Conservation (phyloP, 2,329 filamentous ascomycete genomes). For the Botryotinia narcissicola region DNA sequence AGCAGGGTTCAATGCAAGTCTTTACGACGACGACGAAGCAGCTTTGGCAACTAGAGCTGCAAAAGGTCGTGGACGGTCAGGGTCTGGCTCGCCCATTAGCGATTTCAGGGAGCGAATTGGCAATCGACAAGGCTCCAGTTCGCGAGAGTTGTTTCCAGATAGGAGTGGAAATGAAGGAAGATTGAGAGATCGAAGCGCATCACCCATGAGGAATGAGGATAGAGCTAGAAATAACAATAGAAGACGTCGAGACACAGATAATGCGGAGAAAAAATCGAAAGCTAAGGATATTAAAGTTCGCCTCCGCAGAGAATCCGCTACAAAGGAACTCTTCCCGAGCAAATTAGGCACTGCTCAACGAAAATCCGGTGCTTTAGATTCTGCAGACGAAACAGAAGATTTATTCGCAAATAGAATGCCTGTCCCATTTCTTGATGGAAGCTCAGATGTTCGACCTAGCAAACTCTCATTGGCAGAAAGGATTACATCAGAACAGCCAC, state of each 20-base stretch:
- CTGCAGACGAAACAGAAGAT: conserved; percentile 52
- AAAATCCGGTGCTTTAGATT: conserved; percentile 52
- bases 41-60: conserved; percentile 37
- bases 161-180: conserved; percentile 34
- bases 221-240: conserved; percentile 40
- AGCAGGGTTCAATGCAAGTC: conserved; percentile 66
- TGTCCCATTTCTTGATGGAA: conserved; percentile 49
- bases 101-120: conserved; percentile 31
- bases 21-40: conserved; percentile 72
- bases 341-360: conserved; percentile 43
- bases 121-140: conserved; percentile 22
- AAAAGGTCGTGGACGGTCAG: conserved; percentile 37
- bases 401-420: conserved; percentile 50
- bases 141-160: conserved; percentile 63
- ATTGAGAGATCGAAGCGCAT: conserved; percentile 38
- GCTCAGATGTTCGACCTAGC: conserved; percentile 34
- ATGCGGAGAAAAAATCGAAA: conserved; percentile 44
- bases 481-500: conserved; percentile 37
- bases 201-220: conserved; percentile 40
- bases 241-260: conserved; percentile 26
- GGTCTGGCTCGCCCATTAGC: conserved; percentile 36
- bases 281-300: conserved; percentile 46
- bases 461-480: conserved; percentile 28
- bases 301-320: conserved; percentile 25
- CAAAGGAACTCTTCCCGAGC: conserved; percentile 57